These are phyloP conservation scores for Colletotrichum simmondsii DNA, from an alignment of 2,329 filamentous ascomycete species.

Conservation along the genomic window DNA sequence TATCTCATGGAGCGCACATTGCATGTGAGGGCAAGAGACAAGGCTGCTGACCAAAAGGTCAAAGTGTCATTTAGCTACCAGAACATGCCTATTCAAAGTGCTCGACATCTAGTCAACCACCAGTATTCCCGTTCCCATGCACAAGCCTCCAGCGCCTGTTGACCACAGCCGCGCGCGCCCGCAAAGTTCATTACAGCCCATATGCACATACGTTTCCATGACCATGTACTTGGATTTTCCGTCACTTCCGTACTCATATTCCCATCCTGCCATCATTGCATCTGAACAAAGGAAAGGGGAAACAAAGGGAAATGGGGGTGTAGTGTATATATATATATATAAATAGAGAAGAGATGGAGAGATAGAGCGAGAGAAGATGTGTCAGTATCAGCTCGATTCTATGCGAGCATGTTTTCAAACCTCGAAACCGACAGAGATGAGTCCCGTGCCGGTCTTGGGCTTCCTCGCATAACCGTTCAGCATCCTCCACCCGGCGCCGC, in stretches of 20 bases:
- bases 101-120: not conserved
- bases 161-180: not conserved
- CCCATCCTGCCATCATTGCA: not conserved
- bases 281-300: not conserved
- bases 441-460: constrained; percentile 54
- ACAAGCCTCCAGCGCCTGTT: constrained; percentile 9
- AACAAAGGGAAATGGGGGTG: not conserved
- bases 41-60: not conserved
- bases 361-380: not conserved
- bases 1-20: not conserved
- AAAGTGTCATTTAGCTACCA: not conserved
- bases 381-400: not conserved
- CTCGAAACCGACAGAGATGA: constrained; percentile 43
- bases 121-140: not conserved
- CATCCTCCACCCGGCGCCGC: constrained; percentile 69
- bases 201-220: not conserved
- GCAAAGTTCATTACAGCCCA: not conserved
- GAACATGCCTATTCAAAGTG: not conserved
- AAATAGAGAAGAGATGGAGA: not conserved
- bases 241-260: not conserved
- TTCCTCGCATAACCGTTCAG: constrained; percentile 74
- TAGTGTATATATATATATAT: not conserved
- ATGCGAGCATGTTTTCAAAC: not conserved
- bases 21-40: not conserved
- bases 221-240: not conserved